Percentiles rank a stretch among this genome's conserved stretches.
Conservation (phyloP, 805 yeast genomes). For the Myxozyma vanderwaltii region DNA sequence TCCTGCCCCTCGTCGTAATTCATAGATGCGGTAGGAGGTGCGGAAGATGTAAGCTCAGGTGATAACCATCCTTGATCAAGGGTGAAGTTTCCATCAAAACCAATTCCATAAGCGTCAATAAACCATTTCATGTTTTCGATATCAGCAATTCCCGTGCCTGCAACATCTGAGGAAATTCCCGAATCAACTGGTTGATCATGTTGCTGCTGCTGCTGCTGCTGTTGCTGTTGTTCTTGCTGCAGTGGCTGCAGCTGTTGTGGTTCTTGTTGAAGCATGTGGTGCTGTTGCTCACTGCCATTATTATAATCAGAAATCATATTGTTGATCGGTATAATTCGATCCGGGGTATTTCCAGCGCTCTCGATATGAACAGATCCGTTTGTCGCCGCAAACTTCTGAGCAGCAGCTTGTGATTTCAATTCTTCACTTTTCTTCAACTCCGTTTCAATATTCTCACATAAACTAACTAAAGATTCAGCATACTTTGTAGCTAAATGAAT, state of each 20-base stretch:
- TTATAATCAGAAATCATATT: neutral
- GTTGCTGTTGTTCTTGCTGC: too few relatives aligned
- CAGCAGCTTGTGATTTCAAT: neutral
- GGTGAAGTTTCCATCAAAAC: slow-evolving; percentile 25
- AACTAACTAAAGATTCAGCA: slow-evolving; percentile 24
- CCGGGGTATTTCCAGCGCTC: neutral
- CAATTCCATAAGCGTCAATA: slow-evolving; percentile 27
- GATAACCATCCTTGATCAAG: slow-evolving; percentile 19
- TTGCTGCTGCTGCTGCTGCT: slow-evolving; percentile 9
- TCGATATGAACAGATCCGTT: neutral
- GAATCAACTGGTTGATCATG: neutral
- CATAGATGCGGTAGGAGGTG: neutral
- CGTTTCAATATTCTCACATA: slow-evolving; percentile 25
- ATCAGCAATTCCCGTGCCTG: slow-evolving; percentile 16
- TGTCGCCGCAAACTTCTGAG: neutral
- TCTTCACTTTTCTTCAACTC: slow-evolving; percentile 13
- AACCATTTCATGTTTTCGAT: slow-evolving; percentile 27
- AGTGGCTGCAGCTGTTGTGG: too few relatives aligned
- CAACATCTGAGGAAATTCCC: neutral
- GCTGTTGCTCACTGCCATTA: neutral
- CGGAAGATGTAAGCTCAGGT: slow-evolving; percentile 1
- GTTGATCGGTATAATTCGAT: neutral
- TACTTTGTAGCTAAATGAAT: slow-evolving; percentile 64
- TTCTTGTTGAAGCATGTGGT: neutral
- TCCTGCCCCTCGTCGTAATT: neutral